Base-by-base conservation (phyloP, 768 basidiomycete genomes). In the Pisolithus tinctorius region DNA sequence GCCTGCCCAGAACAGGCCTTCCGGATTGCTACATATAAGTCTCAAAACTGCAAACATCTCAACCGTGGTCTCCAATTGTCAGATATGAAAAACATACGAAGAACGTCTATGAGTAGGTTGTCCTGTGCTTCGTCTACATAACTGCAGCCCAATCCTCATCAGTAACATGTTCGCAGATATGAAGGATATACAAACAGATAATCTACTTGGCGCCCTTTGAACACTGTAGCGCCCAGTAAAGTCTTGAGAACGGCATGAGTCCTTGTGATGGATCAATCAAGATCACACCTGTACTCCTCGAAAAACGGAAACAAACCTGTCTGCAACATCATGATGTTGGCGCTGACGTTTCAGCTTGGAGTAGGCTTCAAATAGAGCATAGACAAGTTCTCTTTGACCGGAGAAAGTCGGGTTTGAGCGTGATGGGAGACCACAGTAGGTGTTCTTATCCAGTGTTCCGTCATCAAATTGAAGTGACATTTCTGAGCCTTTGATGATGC, bases 101-200 rank as follows among this genome's bases (percentile, higher is more conserved):
- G 68, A 1, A 77, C 71, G 59, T 88, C 85, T 8, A 87, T 77
- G 6, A 88, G 69, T 0, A 87, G 70, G 58, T 84, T 80, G 55
- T 88, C 87, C 59, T 88, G 86, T 0, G 78, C 81, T 64, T 88
- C 86, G 43, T 88, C 86, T 2, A 88, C 74, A 58, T 86, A 88
- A 11, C 85, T 63, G 7, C 9, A 43, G 40, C 41, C 30, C 7
- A 14, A 20, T 27, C 27, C 11, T 50, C 1, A 6, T 0, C 23
- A 9, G 31, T 0, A 5, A 42, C 14, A n/a, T 30, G 11, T 36
- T 13, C 13, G 43, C 11, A n/a, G 6, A 31, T 27, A 3, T 25
- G 16, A 36, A 16, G 36, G 36, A 11, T 25, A 20, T 46, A 63
- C 76, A 31, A 52, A 87, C 82, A 86, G 52, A 51, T 73, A 80